Conservation (phyloP, 306 rosid genomes). For the Trifolium dubium region DNA sequence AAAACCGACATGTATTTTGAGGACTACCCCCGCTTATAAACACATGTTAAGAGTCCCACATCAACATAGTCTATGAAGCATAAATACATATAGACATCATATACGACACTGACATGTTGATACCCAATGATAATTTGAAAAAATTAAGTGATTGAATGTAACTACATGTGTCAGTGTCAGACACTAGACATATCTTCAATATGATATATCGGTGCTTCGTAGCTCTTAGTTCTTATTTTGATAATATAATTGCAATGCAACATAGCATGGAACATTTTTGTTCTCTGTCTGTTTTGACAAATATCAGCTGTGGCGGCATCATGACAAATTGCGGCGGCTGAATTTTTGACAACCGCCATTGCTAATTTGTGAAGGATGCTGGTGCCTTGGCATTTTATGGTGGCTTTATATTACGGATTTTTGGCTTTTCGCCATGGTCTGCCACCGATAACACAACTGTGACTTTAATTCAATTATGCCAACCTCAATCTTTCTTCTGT, state of each 20-base stretch:
- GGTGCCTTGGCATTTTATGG: background rate
- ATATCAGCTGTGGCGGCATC: background rate
- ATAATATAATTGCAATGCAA: background rate
- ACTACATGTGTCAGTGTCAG: background rate
- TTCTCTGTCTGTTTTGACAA: background rate
- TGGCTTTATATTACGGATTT: background rate
- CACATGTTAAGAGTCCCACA: too few relatives aligned
- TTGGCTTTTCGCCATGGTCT: background rate
- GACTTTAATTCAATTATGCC: background rate
- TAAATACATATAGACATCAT: background rate
- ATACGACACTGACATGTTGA: background rate
- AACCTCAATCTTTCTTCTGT: slow-evolving; percentile 7
- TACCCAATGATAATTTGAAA: background rate
- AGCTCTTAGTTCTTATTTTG: background rate
- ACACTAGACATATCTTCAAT: background rate
- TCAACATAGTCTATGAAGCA: background rate
- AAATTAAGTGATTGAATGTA: background rate
- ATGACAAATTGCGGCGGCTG: background rate
- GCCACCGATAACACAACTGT: background rate
- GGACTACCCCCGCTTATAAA: too few relatives aligned
- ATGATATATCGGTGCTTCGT: background rate
- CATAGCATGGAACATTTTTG: slow-evolving; percentile 7
- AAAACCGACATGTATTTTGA: too few relatives aligned
- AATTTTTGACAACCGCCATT: background rate
- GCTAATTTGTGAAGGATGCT: background rate